Conservation (phyloP, 208 protist genomes). For the Acanthamoeba castellanii region DNA sequence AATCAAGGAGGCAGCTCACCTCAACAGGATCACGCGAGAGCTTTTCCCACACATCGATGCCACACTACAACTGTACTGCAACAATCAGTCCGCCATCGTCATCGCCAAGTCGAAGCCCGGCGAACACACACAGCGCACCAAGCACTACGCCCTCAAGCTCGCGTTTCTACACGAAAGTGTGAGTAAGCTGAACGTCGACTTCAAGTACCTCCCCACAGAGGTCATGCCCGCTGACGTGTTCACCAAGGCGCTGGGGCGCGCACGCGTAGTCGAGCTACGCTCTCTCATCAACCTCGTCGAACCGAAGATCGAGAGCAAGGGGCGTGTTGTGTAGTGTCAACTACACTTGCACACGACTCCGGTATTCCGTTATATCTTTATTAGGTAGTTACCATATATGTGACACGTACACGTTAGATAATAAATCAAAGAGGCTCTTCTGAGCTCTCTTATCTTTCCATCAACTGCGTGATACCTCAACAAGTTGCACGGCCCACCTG, state of each 20-base stretch:
- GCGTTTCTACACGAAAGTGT: background rate
- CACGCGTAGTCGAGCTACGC: background rate
- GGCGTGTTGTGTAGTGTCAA: background rate
- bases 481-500: background rate
- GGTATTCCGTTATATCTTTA: too few relatives aligned
- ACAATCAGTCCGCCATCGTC: background rate
- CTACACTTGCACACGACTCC: too few relatives aligned
- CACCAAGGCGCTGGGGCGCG: conserved; percentile 20
- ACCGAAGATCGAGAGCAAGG: background rate
- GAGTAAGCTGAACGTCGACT: too few relatives aligned
- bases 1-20: background rate
- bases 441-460: too few relatives aligned
- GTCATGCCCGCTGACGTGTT: conserved; percentile 42
- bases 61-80: background rate
- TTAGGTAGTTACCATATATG: too few relatives aligned
- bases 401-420: too few relatives aligned
- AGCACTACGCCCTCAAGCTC: conserved; percentile 40
- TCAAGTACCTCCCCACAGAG: background rate
- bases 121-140: background rate
- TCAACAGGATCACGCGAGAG: background rate
- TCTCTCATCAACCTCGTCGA: background rate
- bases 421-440: too few relatives aligned
- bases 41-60: background rate
- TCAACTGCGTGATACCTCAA: background rate
- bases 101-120: background rate